Conservation (phyloP, 306 rosid genomes). For the Pyrus betulifolia region DNA sequence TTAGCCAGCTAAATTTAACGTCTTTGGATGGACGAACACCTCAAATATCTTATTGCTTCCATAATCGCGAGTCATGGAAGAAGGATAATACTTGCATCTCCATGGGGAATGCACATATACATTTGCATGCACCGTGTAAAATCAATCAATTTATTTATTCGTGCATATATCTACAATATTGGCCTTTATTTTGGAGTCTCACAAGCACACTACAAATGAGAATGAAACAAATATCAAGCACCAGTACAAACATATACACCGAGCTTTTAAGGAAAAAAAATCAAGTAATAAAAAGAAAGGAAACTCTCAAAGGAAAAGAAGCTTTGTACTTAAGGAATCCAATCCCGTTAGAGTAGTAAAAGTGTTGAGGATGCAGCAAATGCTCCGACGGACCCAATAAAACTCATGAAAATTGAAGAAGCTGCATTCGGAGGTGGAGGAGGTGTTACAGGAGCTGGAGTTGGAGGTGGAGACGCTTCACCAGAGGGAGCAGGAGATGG, state of each 20-base stretch:
- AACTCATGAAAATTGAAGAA: constrained; percentile 37
- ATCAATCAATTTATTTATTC: constrained; percentile 24
- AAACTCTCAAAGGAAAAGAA: neutral
- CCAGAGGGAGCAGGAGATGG: constrained; percentile 38
- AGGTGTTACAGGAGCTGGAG: constrained; percentile 36
- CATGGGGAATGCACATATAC: neutral
- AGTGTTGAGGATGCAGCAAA: constrained; percentile 44
- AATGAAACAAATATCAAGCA: constrained; percentile 28
- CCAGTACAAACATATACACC: constrained; percentile 22
- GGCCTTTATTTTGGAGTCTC: constrained; percentile 2
- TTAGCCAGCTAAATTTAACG: neutral
- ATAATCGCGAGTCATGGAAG: neutral
- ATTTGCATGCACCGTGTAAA: constrained; percentile 12
- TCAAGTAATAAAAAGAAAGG: neutral
- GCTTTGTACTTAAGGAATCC: constrained; percentile 10
- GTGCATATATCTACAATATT: constrained; percentile 18
- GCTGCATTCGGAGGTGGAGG: constrained; percentile 54
- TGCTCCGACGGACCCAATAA: constrained; percentile 55
- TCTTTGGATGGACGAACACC: neutral
- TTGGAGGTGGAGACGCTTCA: constrained; percentile 33
- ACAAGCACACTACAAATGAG: constrained; percentile 16
- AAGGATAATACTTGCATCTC: neutral
- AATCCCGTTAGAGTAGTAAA: constrained; percentile 28
- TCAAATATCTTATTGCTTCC: neutral
- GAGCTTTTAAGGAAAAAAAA: constrained; percentile 18